A percentile compares a stretch with the other conserved stretches of the same genome.
These are phyloP conservation scores for Trichopus zeylanicus DNA, from an alignment of 116 monocot genomes.

Conservation along the genomic window DNA sequence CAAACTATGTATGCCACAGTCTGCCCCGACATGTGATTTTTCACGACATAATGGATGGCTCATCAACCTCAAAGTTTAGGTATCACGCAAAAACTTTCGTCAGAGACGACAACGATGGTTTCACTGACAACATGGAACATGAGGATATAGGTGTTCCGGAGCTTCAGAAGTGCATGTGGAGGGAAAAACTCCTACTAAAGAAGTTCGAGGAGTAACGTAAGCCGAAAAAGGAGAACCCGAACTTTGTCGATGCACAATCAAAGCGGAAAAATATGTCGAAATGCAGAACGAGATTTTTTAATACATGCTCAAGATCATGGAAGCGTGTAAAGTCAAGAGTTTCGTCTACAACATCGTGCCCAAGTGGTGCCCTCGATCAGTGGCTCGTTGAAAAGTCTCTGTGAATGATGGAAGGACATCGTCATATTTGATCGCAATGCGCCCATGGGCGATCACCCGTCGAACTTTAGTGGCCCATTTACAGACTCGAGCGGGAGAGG, in stretches of 20 bases:
- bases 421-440: constrained; percentile 62
- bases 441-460: too few species aligned
- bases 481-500: background rate
- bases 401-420: constrained; percentile 88
- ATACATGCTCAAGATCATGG: constrained; percentile 88
- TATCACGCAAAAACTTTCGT: too few species aligned
- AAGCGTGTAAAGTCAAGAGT: constrained; percentile 69
- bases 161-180: constrained; percentile 68
- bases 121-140: too few species aligned
- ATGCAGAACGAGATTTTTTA: constrained; percentile 70
- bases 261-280: constrained; percentile 61
- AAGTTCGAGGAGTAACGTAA: constrained; percentile 43
- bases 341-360: constrained; percentile 78
- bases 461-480: too few species aligned
- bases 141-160: constrained; percentile 58
- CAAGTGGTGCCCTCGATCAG: constrained; percentile 62
- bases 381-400: constrained; percentile 66
- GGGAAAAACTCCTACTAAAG: constrained; percentile 39
- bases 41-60: too few species aligned
- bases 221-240: constrained; percentile 22
- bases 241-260: constrained; percentile 50
- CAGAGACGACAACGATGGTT: background rate
- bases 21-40: constrained; percentile 96
- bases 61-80: too few species aligned
- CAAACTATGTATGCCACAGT: constrained; percentile 99